Percentiles rank a stretch among this genome's conserved stretches.
Evolutionary conservation across 2,329 filamentous ascomycete species (phyloP).

Genomic region (Hypoxylon sp.): DNA sequence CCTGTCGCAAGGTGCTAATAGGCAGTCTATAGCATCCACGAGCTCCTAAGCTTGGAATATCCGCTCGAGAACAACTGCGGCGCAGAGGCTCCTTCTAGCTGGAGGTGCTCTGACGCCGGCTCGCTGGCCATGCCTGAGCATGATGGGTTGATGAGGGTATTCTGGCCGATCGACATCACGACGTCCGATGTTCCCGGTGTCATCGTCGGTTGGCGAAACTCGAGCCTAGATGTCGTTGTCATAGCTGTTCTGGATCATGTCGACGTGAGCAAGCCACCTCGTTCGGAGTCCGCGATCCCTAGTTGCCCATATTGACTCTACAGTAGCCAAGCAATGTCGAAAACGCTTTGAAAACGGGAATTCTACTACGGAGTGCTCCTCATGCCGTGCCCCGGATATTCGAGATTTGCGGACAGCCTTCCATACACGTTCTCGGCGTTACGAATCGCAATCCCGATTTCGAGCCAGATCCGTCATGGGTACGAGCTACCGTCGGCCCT

Average conservation of each 20-base stretch:
- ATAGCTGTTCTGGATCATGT: conserved; percentile 91
- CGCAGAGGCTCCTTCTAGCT: conserved; percentile 91
- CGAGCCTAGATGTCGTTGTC: conserved; percentile 88
- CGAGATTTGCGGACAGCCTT: conserved; percentile 82
- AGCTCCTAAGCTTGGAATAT: conserved; percentile 81
- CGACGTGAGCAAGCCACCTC: conserved; percentile 71
- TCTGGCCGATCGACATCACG: conserved; percentile 92
- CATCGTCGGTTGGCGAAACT: conserved; percentile 96
- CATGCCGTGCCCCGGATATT: conserved; percentile 85
- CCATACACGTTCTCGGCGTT: conserved; percentile 87
- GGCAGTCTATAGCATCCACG: conserved; percentile 77
- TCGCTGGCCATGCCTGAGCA: conserved; percentile 72
- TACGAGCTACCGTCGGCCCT: conserved; percentile 69
- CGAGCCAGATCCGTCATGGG: conserved; percentile 75
- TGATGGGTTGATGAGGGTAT: conserved; percentile 96
- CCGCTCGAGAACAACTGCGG: conserved; percentile 93
- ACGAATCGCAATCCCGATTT: conserved; percentile 71
- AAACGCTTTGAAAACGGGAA: conserved; percentile 84
- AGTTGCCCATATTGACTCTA: conserved; percentile 44
- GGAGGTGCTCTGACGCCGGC: conserved; percentile 48
- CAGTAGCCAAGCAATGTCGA: conserved; percentile 81
- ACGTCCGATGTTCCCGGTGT: conserved; percentile 81
- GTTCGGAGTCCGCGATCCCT: conserved; percentile 18
- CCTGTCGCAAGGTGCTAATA: conserved; percentile 44
- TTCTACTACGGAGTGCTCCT: conserved; percentile 83